Percentiles rank a stretch among this genome's conserved stretches.
Conservation (phyloP, 202 grass and related monocot species). For the Bolboschoenoplectus hybrid region DNA sequence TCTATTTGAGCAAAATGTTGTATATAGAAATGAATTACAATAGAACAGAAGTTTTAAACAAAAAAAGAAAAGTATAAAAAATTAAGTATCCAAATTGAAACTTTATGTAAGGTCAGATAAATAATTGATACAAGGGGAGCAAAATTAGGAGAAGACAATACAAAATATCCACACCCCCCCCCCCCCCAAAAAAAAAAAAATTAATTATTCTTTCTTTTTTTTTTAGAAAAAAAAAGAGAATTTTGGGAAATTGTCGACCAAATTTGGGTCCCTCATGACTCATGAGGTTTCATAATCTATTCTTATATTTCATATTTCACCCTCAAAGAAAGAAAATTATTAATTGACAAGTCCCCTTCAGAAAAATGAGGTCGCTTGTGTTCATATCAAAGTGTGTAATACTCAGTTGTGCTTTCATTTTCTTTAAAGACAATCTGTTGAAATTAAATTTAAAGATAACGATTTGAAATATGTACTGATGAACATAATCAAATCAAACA, state of each 20-base stretch:
- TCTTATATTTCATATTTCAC: background rate
- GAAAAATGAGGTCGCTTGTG: conserved; percentile 23
- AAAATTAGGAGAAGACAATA: too few relatives aligned
- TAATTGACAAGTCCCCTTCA: conserved; percentile 11
- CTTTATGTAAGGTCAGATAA: background rate
- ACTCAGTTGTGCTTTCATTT: conserved; percentile 37
- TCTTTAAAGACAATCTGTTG: conserved; percentile 29
- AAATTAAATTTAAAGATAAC: conserved; percentile 12
- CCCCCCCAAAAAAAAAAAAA: too few relatives aligned
- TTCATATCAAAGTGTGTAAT: conserved; percentile 16
- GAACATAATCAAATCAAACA: background rate
- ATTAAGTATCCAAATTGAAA: background rate
- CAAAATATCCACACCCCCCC: too few relatives aligned
- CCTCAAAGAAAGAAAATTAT: background rate
- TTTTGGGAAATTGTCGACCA: background rate
- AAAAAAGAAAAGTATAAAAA: background rate
- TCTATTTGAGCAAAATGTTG: background rate
- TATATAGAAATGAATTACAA: background rate
- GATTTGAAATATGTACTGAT: background rate
- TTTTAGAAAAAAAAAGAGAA: background rate
- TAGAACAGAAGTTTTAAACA: background rate
- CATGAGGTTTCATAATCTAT: background rate
- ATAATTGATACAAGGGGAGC: background rate
- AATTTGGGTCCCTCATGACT: background rate
- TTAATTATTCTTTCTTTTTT: background rate